Evolutionary conservation across 1,284 basidiomycete genomes (phyloP).

Genomic region (Cutaneotrichosporon cavernicola): DNA sequence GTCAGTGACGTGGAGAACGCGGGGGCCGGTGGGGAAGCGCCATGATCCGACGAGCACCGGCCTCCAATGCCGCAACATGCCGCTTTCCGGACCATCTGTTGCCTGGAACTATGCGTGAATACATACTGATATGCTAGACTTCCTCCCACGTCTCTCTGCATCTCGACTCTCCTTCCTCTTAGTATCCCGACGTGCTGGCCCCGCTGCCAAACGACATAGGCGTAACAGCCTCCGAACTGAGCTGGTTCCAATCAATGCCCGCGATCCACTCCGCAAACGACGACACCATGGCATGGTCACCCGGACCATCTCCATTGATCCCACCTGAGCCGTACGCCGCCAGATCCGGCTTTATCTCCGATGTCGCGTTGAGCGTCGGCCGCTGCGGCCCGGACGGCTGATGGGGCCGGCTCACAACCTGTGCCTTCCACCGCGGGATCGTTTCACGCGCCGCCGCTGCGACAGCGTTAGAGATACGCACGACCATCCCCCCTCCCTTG

Average conservation of each 20-base stretch:
- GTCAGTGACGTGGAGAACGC: not conserved
- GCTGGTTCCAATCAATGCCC: slow-evolving; percentile 7
- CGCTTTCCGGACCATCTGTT: not conserved
- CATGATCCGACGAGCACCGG: not conserved
- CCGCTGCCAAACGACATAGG: not conserved
- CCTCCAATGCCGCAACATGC: not conserved
- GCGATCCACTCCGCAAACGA: slow-evolving; percentile 7
- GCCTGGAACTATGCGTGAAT: not conserved
- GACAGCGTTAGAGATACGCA: not conserved
- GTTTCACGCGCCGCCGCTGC: not conserved
- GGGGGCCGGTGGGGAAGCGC: not conserved
- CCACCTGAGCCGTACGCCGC: not conserved
- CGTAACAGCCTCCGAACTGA: not conserved
- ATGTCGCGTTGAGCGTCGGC: not conserved
- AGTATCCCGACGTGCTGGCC: not conserved
- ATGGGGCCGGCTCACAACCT: not conserved
- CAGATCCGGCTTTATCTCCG: not conserved
- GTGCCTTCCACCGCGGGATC: slow-evolving; percentile 1
- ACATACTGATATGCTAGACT: not conserved
- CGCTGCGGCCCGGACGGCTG: not conserved
- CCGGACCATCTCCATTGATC: not conserved
- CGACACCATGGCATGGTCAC: not conserved
- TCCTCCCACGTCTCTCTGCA: not conserved
- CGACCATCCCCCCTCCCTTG: slow-evolving; percentile 35
- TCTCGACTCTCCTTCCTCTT: not conserved